Conservation (phyloP, 306 rosid species). For the Lathyrus sativus region DNA sequence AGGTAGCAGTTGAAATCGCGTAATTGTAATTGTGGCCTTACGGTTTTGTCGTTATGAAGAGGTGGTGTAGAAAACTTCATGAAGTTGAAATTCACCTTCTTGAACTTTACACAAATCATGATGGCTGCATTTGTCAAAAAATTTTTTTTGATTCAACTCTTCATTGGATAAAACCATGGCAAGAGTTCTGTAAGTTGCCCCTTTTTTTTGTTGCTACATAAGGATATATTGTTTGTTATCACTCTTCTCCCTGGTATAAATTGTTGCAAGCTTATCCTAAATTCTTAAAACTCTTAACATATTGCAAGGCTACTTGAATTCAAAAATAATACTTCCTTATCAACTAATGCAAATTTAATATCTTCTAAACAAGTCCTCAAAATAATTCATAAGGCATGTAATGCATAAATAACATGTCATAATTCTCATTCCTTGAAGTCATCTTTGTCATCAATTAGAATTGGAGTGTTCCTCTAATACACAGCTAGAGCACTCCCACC, state of each 20-base stretch:
- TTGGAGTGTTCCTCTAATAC: conserved; percentile 78
- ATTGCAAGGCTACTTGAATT: conserved; percentile 7
- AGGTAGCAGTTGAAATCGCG: too few relatives aligned
- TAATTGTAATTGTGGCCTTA: too few relatives aligned
- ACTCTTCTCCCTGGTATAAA: conserved; percentile 9
- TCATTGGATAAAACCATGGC: conserved; percentile 2
- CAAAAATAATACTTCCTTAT: conserved; percentile 11
- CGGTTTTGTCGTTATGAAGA: too few relatives aligned
- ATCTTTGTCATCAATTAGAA: conserved; percentile 82
- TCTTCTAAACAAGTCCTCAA: neutral
- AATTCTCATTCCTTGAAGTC: conserved; percentile 76
- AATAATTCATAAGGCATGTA: neutral
- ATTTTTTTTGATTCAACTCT: neutral
- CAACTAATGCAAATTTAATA: conserved; percentile 19
- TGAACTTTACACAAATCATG: too few relatives aligned
- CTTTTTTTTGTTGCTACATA: conserved; percentile 3
- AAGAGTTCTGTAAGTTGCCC: neutral
- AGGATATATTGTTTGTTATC: neutral
- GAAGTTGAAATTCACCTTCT: too few relatives aligned
- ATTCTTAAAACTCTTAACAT: conserved; percentile 16
- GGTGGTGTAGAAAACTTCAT: too few relatives aligned
- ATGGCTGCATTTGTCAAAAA: too few relatives aligned
- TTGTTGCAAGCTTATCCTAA: conserved; percentile 29
- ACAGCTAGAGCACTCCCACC: conserved; percentile 97
- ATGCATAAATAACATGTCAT: conserved; percentile 14